Conservation (phyloP, 306 rosid genomes). For the Lathyrus sativus region DNA sequence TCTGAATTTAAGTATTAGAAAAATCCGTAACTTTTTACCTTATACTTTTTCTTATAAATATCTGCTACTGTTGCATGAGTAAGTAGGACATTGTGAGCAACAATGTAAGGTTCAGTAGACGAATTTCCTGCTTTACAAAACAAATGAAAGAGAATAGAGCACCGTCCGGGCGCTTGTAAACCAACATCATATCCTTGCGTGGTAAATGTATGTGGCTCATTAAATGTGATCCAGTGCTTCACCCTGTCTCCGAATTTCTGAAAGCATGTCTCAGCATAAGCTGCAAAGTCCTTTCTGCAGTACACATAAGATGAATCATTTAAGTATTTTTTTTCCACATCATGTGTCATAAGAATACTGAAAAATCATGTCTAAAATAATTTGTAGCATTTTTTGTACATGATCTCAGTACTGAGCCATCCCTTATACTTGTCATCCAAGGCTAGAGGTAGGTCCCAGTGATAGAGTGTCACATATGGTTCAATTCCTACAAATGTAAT, state of each 20-base stretch:
- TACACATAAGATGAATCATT: conserved; percentile 12
- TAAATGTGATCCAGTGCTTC: conserved; percentile 93
- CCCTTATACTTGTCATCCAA: conserved; percentile 81
- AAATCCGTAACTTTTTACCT: conserved; percentile 50
- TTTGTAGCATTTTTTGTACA: conserved; percentile 46
- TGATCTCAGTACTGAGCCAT: conserved; percentile 77
- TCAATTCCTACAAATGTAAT: conserved; percentile 58
- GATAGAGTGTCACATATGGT: conserved; percentile 91
- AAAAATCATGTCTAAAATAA: conserved; percentile 10
- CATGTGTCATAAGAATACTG: conserved; percentile 8
- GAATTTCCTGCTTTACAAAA: conserved; percentile 81
- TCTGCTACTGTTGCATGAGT: conserved; percentile 66
- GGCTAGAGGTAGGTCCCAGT: conserved; percentile 96
- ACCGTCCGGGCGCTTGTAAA: conserved; percentile 86
- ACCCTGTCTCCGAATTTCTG: conserved; percentile 91
- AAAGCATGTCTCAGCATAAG: conserved; percentile 81
- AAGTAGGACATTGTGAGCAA: conserved; percentile 75
- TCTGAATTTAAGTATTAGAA: neutral
- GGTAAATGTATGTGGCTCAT: conserved; percentile 85
- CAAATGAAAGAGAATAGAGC: conserved; percentile 65
- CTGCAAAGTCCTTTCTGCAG: conserved; percentile 72
- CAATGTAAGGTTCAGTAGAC: conserved; percentile 81
- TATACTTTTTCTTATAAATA: conserved; percentile 67
- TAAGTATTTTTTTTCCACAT: neutral
- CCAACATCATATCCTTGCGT: conserved; percentile 88